Percentiles rank a stretch among this genome's conserved stretches.
Evolutionary conservation across 2,329 filamentous ascomycete genomes (phyloP).

Genomic region (Phaeoacremonium minimum): DNA sequence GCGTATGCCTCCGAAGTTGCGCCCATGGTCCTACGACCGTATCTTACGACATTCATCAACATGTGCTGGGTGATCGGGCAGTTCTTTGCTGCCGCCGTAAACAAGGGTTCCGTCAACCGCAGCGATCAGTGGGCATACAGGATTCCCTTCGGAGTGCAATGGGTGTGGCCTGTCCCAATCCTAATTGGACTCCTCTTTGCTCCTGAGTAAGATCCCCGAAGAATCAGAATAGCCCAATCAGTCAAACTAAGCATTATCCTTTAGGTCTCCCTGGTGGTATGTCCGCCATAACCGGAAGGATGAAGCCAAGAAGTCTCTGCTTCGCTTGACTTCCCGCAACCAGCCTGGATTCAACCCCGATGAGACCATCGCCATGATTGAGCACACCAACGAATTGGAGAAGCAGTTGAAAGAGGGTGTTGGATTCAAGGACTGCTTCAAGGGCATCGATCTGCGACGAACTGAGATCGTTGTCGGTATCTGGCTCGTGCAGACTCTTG

Average conservation of each 20-base stretch:
- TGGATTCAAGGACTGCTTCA: constrained; percentile 47
- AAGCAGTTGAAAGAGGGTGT: constrained; percentile 35
- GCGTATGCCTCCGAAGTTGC: constrained; percentile 51
- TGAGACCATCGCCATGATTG: constrained; percentile 47
- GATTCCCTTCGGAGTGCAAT: constrained; percentile 30
- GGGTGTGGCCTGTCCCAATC: constrained; percentile 42
- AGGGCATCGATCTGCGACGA: constrained; percentile 43
- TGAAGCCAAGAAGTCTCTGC: constrained; percentile 25
- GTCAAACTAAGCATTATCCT: neutral
- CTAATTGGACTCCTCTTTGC: constrained; percentile 22
- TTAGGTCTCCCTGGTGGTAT: constrained; percentile 37
- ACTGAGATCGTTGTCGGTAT: constrained; percentile 47
- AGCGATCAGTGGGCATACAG: constrained; percentile 42
- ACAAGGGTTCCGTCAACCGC: constrained; percentile 34
- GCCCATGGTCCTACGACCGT: constrained; percentile 42
- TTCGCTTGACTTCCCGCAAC: constrained; percentile 20
- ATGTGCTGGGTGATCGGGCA: constrained; percentile 55
- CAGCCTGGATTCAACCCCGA: constrained; percentile 33
- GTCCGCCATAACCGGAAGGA: constrained; percentile 31
- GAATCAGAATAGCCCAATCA: too few relatives aligned
- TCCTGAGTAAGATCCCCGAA: constrained; percentile 21
- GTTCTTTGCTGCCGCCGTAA: constrained; percentile 43
- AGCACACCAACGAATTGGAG: constrained; percentile 47
- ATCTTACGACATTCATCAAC: constrained; percentile 51
- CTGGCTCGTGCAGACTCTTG: constrained; percentile 43